A percentile compares a stretch with the other conserved stretches of the same genome.
Conservation (phyloP, 2,329 filamentous ascomycete species). For the Aspergillus calidoustus region DNA sequence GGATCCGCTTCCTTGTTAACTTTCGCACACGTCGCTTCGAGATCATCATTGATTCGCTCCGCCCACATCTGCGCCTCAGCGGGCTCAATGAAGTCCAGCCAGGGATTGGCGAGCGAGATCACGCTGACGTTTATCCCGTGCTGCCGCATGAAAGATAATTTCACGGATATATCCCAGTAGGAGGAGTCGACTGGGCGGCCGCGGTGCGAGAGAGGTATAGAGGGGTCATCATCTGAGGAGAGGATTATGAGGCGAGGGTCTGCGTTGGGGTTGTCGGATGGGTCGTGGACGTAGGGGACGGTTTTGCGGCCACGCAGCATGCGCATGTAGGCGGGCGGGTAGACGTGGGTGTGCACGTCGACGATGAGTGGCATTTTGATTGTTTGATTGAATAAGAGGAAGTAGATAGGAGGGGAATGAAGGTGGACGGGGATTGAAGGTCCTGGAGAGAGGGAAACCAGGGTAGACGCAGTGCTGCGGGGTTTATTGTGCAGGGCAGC, state of each 20-base stretch:
- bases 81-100: constrained; percentile 80
- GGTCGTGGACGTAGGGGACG: constrained; percentile 52
- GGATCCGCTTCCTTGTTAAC: constrained; percentile 34
- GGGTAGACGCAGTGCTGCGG: not conserved
- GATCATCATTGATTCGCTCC: constrained; percentile 73
- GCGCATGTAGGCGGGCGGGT: constrained; percentile 63
- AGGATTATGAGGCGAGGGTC: constrained; percentile 53
- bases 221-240: constrained; percentile 49
- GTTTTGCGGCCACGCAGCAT: constrained; percentile 58
- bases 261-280: constrained; percentile 30
- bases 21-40: constrained; percentile 70
- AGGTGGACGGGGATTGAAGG: not conserved
- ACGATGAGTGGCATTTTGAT: constrained; percentile 51
- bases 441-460: not conserved
- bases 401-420: not conserved
- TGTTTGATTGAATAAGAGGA: constrained; percentile 6
- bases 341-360: constrained; percentile 68
- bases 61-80: constrained; percentile 68
- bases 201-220: constrained; percentile 52
- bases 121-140: constrained; percentile 83
- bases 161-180: constrained; percentile 79
- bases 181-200: constrained; percentile 82
- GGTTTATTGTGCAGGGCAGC: not conserved
- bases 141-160: constrained; percentile 84
- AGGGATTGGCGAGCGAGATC: constrained; percentile 88